These are phyloP conservation scores for Psilocybe sp. DNA, from an alignment of 768 basidiomycete species.

Conservation along the genomic window DNA sequence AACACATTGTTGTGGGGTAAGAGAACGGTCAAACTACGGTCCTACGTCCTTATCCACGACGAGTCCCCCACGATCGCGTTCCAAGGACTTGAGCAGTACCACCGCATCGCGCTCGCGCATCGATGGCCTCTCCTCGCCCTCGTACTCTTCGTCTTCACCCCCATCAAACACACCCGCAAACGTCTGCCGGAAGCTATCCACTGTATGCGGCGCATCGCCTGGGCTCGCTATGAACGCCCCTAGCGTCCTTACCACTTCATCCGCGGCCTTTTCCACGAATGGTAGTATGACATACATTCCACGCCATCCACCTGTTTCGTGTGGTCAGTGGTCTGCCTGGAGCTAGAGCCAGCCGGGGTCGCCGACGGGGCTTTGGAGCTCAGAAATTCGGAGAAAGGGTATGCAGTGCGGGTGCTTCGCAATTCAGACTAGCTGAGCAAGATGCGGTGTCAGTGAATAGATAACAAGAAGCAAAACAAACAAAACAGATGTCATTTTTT, in stretches of 20 bases:
- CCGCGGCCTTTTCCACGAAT: constrained; percentile 69
- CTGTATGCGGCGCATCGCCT: constrained; percentile 59
- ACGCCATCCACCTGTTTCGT: constrained; percentile 49
- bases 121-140: constrained; percentile 1
- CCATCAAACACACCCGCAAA: constrained; percentile 47
- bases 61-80: constrained; percentile 68
- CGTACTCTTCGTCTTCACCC: constrained; percentile 23
- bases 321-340: constrained; percentile 1
- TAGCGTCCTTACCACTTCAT: constrained; percentile 47
- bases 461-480: background rate
- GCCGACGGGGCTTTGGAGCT: constrained; percentile 55
- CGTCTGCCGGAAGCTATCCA: constrained; percentile 55
- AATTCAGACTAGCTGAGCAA: constrained; percentile 71
- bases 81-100: constrained; percentile 73
- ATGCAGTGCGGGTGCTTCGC: constrained; percentile 37
- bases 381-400: constrained; percentile 56
- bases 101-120: constrained; percentile 64
- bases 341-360: constrained; percentile 58
- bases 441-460: constrained; percentile 23
- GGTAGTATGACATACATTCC: constrained; percentile 71
- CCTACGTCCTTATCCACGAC: constrained; percentile 65
- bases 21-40: background rate
- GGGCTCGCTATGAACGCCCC: constrained; percentile 39
- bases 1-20: background rate
- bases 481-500: background rate